Percentiles rank a stretch among this genome's conserved stretches.
Conservation (phyloP, 2,329 filamentous ascomycete species). For the Aspergillus sp. region DNA sequence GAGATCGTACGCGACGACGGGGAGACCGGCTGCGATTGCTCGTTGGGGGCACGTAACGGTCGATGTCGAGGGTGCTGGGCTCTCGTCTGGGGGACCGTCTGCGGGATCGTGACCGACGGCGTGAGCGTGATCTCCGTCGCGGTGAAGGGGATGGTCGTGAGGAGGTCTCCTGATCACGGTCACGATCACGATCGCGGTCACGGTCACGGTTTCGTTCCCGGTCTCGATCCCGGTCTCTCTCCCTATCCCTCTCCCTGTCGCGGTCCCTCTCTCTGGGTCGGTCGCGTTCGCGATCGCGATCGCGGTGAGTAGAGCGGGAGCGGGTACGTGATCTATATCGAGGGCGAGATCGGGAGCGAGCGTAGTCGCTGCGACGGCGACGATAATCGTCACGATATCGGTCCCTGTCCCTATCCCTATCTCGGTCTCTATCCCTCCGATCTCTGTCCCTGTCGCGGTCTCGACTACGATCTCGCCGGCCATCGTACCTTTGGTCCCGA, state of each 20-base stretch:
- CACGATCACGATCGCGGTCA: constrained; percentile 5
- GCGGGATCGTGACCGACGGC: constrained; percentile 28
- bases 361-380: constrained; percentile 19
- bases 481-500: constrained; percentile 13
- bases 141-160: constrained; percentile 19
- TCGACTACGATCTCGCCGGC: constrained; percentile 9
- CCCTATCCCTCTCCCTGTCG: constrained; percentile 14
- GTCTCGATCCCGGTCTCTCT: constrained; percentile 14
- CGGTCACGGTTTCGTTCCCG: constrained; percentile 5
- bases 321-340: constrained; percentile 21
- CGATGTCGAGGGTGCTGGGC: constrained; percentile 39
- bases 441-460: constrained; percentile 15
- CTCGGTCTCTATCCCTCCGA: constrained; percentile 6
- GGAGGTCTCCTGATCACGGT: constrained; percentile 10
- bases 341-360: constrained; percentile 14
- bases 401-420: constrained; percentile 14
- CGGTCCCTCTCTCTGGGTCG: constrained; percentile 13
- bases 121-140: constrained; percentile 33
- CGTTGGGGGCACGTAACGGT: constrained; percentile 44
- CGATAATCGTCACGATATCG: constrained; percentile 17
- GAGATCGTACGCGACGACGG: constrained; percentile 38
- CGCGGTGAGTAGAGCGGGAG: constrained; percentile 8
- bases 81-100: constrained; percentile 31
- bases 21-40: constrained; percentile 43
- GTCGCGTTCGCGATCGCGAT: constrained; percentile 14